Percentiles rank a stretch among this genome's conserved stretches.
Conservation (phyloP, 768 basidiomycete genomes). For the Ramaria sp. region DNA sequence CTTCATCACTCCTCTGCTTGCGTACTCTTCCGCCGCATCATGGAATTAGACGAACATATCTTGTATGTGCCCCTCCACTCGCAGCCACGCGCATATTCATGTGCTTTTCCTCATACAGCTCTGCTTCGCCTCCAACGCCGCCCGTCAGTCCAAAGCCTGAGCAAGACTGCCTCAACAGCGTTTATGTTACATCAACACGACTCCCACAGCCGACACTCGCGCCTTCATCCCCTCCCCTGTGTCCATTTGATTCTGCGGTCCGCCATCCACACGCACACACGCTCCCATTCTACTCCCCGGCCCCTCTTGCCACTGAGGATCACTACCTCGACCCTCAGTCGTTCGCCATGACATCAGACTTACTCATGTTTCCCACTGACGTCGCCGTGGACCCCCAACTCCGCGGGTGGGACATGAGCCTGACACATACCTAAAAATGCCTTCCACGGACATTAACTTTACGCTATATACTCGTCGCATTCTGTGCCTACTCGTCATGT, state of each 20-base stretch:
- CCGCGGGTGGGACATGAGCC: not conserved
- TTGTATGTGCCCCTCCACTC: not conserved
- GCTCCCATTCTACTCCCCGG: constrained; percentile 1
- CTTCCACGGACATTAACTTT: not conserved
- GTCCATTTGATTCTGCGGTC: not conserved
- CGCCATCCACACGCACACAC: constrained; percentile 3
- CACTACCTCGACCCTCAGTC: not conserved
- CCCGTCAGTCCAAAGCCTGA: not conserved
- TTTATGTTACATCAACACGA: not conserved
- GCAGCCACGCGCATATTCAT: not conserved
- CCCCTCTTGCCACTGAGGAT: not conserved
- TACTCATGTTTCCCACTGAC: not conserved
- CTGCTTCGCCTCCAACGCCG: not conserved
- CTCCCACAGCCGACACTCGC: not conserved
- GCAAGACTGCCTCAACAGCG: not conserved
- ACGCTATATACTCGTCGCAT: not conserved
- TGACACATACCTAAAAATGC: not conserved
- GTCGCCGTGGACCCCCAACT: not conserved
- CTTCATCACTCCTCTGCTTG: constrained; percentile 21
- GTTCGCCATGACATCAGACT: not conserved
- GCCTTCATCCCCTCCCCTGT: not conserved
- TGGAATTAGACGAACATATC: constrained; percentile 37
- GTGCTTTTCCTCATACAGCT: not conserved
- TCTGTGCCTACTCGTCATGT: not conserved
- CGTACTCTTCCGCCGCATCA: constrained; percentile 46